A percentile compares a stretch with the other conserved stretches of the same genome.
Conservation (phyloP, 106 monocot species). For the Phalaenopsis equestris region DNA sequence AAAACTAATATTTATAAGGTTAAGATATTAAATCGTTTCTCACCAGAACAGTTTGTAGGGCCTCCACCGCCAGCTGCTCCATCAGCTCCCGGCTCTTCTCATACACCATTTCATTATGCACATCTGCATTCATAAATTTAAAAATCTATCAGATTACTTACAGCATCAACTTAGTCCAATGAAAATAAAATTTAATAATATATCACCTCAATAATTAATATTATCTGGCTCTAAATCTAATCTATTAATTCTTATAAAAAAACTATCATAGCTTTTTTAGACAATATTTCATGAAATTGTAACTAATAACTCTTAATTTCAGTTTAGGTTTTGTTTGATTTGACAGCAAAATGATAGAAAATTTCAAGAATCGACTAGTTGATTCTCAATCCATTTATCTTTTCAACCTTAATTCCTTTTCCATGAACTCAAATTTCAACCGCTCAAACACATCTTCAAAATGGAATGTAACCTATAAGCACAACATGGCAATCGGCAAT, state of each 20-base stretch:
- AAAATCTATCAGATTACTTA: not conserved
- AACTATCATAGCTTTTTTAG: too few relatives aligned
- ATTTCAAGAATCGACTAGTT: not conserved
- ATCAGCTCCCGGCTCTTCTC: constrained; percentile 42
- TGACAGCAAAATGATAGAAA: not conserved
- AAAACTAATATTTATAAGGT: not conserved
- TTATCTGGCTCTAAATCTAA: not conserved
- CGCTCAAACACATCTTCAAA: not conserved
- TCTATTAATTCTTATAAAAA: not conserved
- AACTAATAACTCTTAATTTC: too few relatives aligned
- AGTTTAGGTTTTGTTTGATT: too few relatives aligned
- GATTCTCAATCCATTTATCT: not conserved
- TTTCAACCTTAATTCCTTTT: not conserved
- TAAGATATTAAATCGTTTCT: not conserved
- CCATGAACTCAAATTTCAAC: not conserved
- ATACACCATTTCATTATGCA: constrained; percentile 61
- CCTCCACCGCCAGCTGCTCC: constrained; percentile 64
- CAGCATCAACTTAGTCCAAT: not conserved
- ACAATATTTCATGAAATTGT: too few relatives aligned
- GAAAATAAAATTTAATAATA: not conserved
- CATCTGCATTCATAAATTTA: constrained; percentile 21
- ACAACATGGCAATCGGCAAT: not conserved
- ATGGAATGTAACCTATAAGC: not conserved
- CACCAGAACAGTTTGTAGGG: constrained; percentile 48
- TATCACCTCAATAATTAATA: not conserved